These are phyloP conservation scores for Piper longum DNA, from an alignment of 164 flowering plant genomes.

Conservation along the genomic window DNA sequence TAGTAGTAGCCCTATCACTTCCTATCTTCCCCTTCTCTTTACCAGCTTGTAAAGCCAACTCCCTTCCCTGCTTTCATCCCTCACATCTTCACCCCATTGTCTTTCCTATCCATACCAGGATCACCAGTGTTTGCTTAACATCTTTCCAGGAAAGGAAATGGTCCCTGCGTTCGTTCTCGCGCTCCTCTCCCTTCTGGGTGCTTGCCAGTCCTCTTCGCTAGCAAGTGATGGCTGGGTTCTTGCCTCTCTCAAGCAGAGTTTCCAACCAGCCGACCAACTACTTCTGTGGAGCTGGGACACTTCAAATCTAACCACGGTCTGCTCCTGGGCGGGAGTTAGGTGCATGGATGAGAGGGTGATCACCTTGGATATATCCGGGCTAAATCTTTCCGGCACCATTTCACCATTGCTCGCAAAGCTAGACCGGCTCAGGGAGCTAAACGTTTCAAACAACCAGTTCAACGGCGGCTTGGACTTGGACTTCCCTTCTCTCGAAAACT, in stretches of 20 bases:
- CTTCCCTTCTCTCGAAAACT: conserved; percentile 33
- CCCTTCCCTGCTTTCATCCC: conserved; percentile 18
- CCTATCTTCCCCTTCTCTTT: conserved; percentile 29
- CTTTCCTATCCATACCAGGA: conserved; percentile 18
- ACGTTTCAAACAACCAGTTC: conserved; percentile 73
- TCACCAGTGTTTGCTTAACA: conserved; percentile 12
- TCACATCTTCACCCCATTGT: conserved; percentile 13
- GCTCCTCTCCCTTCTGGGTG: conserved; percentile 30
- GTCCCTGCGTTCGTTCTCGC: conserved; percentile 22
- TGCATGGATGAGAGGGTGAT: conserved; percentile 44
- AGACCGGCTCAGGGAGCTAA: conserved; percentile 40
- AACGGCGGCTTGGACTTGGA: conserved; percentile 64
- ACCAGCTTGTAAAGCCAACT: conserved; percentile 14
- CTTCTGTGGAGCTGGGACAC: conserved; percentile 36
- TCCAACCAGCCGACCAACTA: conserved; percentile 22
- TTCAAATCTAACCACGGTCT: conserved; percentile 41
- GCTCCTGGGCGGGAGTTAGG: conserved; percentile 66
- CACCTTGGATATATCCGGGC: conserved; percentile 44
- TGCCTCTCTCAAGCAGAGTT: conserved; percentile 43
- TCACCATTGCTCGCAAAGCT: conserved; percentile 33
- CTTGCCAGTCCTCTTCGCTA: conserved; percentile 27
- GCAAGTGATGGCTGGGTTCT: conserved; percentile 45
- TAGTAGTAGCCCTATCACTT: conserved; percentile 21
- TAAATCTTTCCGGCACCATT: conserved; percentile 51
- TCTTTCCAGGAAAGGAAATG: conserved; percentile 13